These are phyloP conservation scores for Albatrellus ellisii DNA, from an alignment of 768 basidiomycete genomes.

Conservation along the genomic window DNA sequence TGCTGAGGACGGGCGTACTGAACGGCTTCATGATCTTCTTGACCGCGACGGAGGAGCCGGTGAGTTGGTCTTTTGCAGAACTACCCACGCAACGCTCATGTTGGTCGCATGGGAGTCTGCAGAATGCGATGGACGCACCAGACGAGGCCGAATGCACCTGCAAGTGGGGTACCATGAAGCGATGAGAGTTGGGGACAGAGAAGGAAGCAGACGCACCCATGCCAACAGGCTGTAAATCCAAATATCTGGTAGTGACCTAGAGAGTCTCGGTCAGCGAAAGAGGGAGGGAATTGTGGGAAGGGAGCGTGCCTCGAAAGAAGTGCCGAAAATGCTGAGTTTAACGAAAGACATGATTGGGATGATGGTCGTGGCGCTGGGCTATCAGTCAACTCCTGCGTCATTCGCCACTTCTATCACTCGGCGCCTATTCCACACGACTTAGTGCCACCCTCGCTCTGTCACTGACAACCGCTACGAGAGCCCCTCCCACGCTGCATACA, in stretches of 20 bases:
- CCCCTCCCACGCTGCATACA: too few species aligned
- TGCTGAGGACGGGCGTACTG: constrained; percentile 94
- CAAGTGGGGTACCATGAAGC: constrained; percentile 1
- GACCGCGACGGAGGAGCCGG: constrained; percentile 88
- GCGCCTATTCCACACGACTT: too few species aligned
- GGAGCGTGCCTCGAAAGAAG: constrained; percentile 76
- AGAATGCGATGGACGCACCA: constrained; percentile 39
- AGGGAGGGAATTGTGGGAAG: neutral
- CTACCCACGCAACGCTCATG: constrained; percentile 25
- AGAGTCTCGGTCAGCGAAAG: constrained; percentile 5
- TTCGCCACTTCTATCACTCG: too few species aligned
- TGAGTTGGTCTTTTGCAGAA: constrained; percentile 91
- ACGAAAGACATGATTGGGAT: constrained; percentile 90
- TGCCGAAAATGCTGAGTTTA: constrained; percentile 97
- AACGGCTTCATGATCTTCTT: constrained; percentile 99
- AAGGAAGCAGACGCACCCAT: constrained; percentile 60
- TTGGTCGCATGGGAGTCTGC: neutral
- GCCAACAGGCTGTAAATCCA: constrained; percentile 97
- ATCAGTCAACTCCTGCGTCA: too few species aligned
- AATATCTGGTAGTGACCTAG: constrained; percentile 95
- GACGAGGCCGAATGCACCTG: constrained; percentile 95
- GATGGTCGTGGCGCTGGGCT: too few species aligned
- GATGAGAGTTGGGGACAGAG: neutral
- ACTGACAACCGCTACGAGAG: too few species aligned
- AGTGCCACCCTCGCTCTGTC: too few species aligned